phyloP scores from a whole-genome alignment of 179 eudicot genomes.

The Heliamphora ciliata region DNA sequence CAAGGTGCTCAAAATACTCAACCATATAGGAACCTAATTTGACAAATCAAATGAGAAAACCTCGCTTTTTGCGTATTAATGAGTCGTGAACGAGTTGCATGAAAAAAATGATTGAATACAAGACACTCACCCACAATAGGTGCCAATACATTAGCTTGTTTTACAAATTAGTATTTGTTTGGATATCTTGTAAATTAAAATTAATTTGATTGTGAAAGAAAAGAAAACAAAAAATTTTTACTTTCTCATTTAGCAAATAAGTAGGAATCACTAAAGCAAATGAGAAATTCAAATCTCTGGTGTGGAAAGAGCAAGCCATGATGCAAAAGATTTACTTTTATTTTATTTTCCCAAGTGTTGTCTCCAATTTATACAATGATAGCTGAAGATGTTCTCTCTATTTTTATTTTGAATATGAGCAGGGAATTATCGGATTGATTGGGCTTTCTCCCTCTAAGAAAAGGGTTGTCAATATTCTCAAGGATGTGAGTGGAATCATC shows the following conservation, averaged over 20 bases:
- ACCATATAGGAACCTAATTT: no score
- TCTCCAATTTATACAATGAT: neutral
- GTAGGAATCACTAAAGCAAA: neutral
- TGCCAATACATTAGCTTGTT: neutral
- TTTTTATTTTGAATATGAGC: neutral
- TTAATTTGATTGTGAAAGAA: neutral
- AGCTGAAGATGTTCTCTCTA: neutral
- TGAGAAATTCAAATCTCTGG: neutral
- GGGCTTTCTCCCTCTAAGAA: constrained; percentile 50
- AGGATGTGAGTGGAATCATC: constrained; percentile 46
- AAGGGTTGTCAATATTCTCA: constrained; percentile 42
- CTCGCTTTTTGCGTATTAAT: no score
- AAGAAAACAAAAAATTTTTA: neutral
- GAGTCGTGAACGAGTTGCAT: no score
- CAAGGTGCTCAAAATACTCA: no score
- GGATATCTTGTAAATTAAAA: neutral
- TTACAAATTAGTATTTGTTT: neutral
- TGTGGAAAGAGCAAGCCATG: neutral
- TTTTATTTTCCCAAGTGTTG: no score
- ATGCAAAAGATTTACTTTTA: neutral
- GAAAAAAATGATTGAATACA: no score
- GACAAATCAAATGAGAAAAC: no score
- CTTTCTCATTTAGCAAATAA: neutral
- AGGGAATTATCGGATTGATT: constrained; percentile 40
- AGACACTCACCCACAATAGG: neutral